Conservation (phyloP, 2,329 filamentous ascomycete species). For the Ophiocordyceps australis region DNA sequence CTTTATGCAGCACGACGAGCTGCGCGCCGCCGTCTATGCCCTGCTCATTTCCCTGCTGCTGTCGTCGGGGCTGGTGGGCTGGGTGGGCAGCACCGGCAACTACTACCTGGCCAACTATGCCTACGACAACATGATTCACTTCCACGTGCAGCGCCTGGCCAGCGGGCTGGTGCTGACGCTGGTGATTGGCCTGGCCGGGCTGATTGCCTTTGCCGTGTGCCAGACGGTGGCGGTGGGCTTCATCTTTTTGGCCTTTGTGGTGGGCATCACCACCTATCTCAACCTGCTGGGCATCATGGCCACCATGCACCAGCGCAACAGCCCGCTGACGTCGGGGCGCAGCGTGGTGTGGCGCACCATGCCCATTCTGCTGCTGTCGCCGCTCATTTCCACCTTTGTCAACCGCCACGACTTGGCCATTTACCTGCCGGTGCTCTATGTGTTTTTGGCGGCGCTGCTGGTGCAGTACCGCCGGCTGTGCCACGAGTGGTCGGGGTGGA, state of each 20-base stretch:
- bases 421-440: slow-evolving; percentile 34
- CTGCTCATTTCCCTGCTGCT: slow-evolving; percentile 39
- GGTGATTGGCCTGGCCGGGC: slow-evolving; percentile 22
- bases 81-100: slow-evolving; percentile 43
- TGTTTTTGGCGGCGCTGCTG: slow-evolving; percentile 30
- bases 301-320: slow-evolving; percentile 33
- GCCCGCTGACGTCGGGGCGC: slow-evolving; percentile 37
- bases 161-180: slow-evolving; percentile 24
- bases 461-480: slow-evolving; percentile 32
- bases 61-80: slow-evolving; percentile 41
- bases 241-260: slow-evolving; percentile 40
- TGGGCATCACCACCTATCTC: slow-evolving; percentile 39
- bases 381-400: slow-evolving; percentile 33
- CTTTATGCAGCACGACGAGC: slow-evolving; percentile 31
- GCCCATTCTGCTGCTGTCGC: slow-evolving; percentile 36
- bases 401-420: slow-evolving; percentile 32
- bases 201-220: slow-evolving; percentile 27
- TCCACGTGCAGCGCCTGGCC: slow-evolving; percentile 22
- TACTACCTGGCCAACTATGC: slow-evolving; percentile 33
- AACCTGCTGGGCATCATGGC: slow-evolving; percentile 33
- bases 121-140: slow-evolving; percentile 21
- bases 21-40: slow-evolving; percentile 33
- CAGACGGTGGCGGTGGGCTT: slow-evolving; percentile 24
- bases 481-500: slow-evolving; percentile 41
- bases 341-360: slow-evolving; percentile 34